Percentiles rank a stretch among this genome's conserved stretches.
These are phyloP conservation scores for Ceratocystis colombiana DNA, from an alignment of 2,329 filamentous ascomycete genomes.

Conservation along the genomic window DNA sequence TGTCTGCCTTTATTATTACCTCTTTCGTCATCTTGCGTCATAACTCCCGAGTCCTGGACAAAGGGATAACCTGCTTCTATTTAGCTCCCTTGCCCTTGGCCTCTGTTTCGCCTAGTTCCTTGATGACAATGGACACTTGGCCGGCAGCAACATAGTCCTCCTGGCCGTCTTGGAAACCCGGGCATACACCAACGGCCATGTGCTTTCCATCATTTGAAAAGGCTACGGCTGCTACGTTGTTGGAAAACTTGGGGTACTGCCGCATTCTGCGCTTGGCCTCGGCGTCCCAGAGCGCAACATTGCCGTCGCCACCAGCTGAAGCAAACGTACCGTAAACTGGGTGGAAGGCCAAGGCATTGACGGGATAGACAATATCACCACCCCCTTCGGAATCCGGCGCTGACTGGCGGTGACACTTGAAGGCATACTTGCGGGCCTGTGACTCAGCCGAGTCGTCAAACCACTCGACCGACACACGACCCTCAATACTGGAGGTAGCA, in stretches of 20 bases:
- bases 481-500: conserved; percentile 84
- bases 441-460: conserved; percentile 83
- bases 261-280: conserved; percentile 80
- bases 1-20: not conserved
- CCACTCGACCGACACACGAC: conserved; percentile 93
- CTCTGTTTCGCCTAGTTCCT: conserved; percentile 78
- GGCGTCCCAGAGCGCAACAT: conserved; percentile 88
- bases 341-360: conserved; percentile 84
- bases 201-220: conserved; percentile 71
- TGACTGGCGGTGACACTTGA: conserved; percentile 90
- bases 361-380: conserved; percentile 77
- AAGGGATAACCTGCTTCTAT: conserved; percentile 33
- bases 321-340: conserved; percentile 76
- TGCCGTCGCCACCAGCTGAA: conserved; percentile 78
- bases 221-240: conserved; percentile 64
- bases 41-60: not conserved
- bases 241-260: conserved; percentile 75
- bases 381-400: conserved; percentile 45
- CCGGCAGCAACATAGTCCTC: conserved; percentile 67
- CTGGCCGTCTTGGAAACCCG: conserved; percentile 78
- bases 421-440: conserved; percentile 90
- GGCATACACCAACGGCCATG: conserved; percentile 70
- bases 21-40: not conserved
- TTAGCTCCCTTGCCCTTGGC: conserved; percentile 75
- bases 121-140: conserved; percentile 64